phyloP scores from a whole-genome alignment of 1,139 yeast genomes.

The Protomyces arabidopsidicola region DNA sequence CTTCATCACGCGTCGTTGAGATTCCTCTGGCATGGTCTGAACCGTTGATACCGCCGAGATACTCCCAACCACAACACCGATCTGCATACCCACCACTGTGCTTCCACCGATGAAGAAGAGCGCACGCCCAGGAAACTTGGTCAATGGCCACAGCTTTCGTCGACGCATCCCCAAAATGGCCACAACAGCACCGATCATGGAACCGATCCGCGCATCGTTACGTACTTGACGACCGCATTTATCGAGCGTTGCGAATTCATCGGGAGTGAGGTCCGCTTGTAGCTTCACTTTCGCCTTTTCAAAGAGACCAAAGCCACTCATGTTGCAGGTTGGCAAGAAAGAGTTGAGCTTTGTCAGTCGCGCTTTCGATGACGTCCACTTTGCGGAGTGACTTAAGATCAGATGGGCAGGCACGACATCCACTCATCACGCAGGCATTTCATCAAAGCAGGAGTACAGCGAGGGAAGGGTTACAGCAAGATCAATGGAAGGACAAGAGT shows the following conservation, averaged over 20 bases:
- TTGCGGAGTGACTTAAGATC: background rate
- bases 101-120: constrained; percentile 21
- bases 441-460: background rate
- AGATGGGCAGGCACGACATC: background rate
- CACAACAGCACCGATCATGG: constrained; percentile 11
- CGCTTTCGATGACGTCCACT: background rate
- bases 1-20: constrained; percentile 10
- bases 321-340: background rate
- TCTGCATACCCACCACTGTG: constrained; percentile 23
- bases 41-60: constrained; percentile 4
- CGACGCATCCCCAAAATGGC: constrained; percentile 16
- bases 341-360: background rate
- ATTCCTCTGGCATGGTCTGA: constrained; percentile 13
- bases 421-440: background rate
- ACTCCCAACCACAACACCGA: constrained; percentile 10
- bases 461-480: background rate
- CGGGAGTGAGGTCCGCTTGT: background rate
- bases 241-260: background rate
- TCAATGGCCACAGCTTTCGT: constrained; percentile 17
- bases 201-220: constrained; percentile 5
- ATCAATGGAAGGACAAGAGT: background rate
- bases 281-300: background rate
- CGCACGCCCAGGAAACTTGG: constrained; percentile 11
- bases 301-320: background rate
- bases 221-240: background rate